Conservation (phyloP, 176 grass and related monocot genomes). For the Phoenix dactylifera region DNA sequence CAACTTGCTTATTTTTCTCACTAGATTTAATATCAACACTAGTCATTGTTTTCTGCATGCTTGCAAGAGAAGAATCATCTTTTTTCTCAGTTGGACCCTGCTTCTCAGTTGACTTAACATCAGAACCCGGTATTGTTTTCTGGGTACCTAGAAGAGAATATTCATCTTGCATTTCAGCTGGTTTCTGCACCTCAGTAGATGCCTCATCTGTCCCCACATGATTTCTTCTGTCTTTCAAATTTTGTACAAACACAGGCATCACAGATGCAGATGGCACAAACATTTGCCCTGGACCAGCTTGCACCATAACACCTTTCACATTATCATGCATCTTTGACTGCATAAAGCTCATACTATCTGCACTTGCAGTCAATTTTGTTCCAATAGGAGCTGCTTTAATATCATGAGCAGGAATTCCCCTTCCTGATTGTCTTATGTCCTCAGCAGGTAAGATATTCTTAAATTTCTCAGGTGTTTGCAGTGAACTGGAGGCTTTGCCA, state of each 20-base stretch:
- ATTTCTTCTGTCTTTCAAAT: conserved; percentile 15
- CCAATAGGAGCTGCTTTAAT: conserved; percentile 27
- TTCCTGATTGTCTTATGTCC: conserved; percentile 24
- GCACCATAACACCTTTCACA: conserved; percentile 35
- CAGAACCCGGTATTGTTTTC: neutral
- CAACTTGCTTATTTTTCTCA: too few species aligned
- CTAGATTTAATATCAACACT: too few species aligned
- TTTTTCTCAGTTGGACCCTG: neutral
- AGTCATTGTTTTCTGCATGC: conserved; percentile 23
- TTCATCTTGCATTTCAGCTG: conserved; percentile 4
- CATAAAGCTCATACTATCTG: conserved; percentile 15
- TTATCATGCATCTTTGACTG: conserved; percentile 25
- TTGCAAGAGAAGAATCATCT: neutral
- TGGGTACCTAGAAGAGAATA: neutral
- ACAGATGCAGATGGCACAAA: conserved; percentile 21
- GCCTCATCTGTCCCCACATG: too few species aligned
- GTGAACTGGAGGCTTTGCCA: conserved; percentile 24
- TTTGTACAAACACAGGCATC: conserved; percentile 39
- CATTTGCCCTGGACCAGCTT: conserved; percentile 20
- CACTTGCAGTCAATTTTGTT: conserved; percentile 16
- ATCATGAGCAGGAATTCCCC: conserved; percentile 17
- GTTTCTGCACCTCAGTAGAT: neutral
- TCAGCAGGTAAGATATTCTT: conserved; percentile 23
- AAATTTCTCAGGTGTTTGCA: conserved; percentile 19
- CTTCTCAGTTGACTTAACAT: neutral